Base-by-base conservation (phyloP, 768 basidiomycete genomes). In the Xerocomus spinulosus region DNA sequence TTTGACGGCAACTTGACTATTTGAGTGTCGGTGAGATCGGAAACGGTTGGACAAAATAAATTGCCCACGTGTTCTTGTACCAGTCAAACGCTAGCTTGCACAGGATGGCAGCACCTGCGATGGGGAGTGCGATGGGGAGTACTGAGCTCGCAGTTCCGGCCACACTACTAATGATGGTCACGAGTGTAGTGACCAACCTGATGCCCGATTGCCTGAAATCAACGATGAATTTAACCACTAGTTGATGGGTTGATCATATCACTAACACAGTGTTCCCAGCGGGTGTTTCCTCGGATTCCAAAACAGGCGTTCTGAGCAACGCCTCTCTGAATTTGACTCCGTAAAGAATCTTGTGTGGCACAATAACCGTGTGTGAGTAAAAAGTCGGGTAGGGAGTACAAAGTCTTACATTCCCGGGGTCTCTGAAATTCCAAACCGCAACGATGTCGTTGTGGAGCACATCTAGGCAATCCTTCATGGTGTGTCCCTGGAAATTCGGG, bases 391-490 rank as follows among this genome's bases (percentile, higher is more conserved):
- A 23, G 13, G 30, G 9, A 26, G 3, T 28, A 2, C 8, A 15
- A 48, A 5, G n/a, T n/a, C n/a, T n/a, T 40, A 52, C 51, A 12
- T 32, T 12, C 21, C 41, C 18, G 2, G 49, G 43, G 6, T 52
- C 18, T 4, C 32, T 29, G 33, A 52, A 44, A 7, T 52, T 50
- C 51, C 51, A 52, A 17, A 44, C 10, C 6, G 14, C 8, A 15
- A 51, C 12, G 6, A 52, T 44, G 30, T 50, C 51, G 9, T 34
- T 9, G 25, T 52, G 51, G 5, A 52, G 28, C 10, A 41, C 38
- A n/a, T 18, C 18, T 10, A 52, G 21, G 1, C 28, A 51, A n/a
- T n/a, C n/a, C n/a, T n/a, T n/a, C n/a, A n/a, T n/a, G n/a, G n/a
- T n/a, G n/a, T n/a, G n/a, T n/a, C n/a, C n/a, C n/a, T n/a, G n/a